Conservation (phyloP, 2,329 filamentous ascomycete species). For the Sordariomycetes sp. region DNA sequence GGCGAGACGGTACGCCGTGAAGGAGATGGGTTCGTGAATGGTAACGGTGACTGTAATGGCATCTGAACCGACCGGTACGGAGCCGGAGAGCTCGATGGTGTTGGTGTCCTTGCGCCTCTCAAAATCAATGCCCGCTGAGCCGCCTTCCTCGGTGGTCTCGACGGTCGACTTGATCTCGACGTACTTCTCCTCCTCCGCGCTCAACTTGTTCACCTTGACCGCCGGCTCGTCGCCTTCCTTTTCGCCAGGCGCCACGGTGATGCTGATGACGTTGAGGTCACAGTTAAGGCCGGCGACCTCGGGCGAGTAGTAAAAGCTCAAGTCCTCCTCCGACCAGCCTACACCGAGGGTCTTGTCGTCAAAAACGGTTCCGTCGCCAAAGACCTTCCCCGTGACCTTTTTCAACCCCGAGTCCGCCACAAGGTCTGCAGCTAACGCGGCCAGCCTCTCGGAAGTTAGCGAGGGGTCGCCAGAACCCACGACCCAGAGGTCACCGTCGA, state of each 20-base stretch:
- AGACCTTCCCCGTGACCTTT: constrained; percentile 4
- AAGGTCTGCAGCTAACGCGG: background rate
- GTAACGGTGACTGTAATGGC: background rate
- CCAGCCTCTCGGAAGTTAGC: constrained; percentile 2
- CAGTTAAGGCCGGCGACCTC: constrained; percentile 6
- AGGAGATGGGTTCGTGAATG: constrained; percentile 4
- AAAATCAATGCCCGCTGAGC: background rate
- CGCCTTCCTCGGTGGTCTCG: background rate
- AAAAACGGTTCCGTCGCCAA: constrained; percentile 5
- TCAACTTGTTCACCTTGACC: background rate
- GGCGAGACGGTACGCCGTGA: constrained; percentile 5
- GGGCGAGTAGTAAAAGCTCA: constrained; percentile 4
- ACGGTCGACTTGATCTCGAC: constrained; percentile 1
- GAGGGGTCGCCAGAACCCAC: constrained; percentile 7
- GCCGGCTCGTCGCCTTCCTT: background rate
- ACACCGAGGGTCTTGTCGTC: constrained; percentile 2
- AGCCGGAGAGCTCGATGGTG: constrained; percentile 1
- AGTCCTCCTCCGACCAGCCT: constrained; percentile 2
- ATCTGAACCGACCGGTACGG: background rate
- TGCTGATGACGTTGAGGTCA: constrained; percentile 5
- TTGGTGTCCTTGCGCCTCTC: background rate
- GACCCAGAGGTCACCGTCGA: constrained; percentile 6
- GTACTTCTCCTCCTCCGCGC: constrained; percentile 1
- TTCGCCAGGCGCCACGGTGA: constrained; percentile 4
- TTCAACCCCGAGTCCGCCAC: constrained; percentile 4